Evolutionary conservation across 31 red algal species (phyloP).

Genomic region (Odonthalia washingtoniensis): DNA sequence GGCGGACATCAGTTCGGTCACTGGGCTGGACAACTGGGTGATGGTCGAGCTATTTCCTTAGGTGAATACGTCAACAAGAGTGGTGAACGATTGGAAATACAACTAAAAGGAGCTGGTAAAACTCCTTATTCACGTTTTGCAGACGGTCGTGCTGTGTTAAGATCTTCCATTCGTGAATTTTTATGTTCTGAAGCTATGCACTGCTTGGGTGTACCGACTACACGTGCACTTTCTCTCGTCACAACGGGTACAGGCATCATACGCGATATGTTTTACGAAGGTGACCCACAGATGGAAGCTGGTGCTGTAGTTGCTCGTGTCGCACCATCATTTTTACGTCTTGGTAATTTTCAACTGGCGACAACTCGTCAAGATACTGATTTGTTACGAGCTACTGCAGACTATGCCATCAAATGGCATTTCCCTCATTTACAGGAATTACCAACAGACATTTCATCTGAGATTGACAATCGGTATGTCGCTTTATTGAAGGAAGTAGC

Average conservation of each 20-base stretch:
- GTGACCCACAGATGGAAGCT: constrained; percentile 84
- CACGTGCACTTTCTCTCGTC: constrained; percentile 88
- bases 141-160: constrained; percentile 95
- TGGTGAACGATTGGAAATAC: constrained; percentile 85
- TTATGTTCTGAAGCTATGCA: constrained; percentile 93
- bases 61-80: constrained; percentile 84
- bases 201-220: constrained; percentile 95
- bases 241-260: constrained; percentile 87
- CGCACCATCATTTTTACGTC: constrained; percentile 85
- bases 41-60: constrained; percentile 94
- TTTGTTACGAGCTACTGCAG: constrained; percentile 68
- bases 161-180: constrained; percentile 98
- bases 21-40: constrained; percentile 99
- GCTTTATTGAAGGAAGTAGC: constrained; percentile 73
- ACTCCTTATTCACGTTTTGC: constrained; percentile 97
- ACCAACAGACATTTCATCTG: constrained; percentile 2
- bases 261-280: constrained; percentile 98
- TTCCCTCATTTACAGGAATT: constrained; percentile 75
- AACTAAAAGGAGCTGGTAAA: constrained; percentile 98
- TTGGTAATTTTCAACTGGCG: constrained; percentile 95
- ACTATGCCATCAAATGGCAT: constrained; percentile 87
- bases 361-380: constrained; percentile 73
- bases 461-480: constrained; percentile 57
- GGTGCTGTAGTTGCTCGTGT: constrained; percentile 92
- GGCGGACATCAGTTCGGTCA: constrained; percentile 99